These are phyloP conservation scores for Geotrichum carabidarum DNA, from an alignment of 1,139 yeast species.

Conservation along the genomic window DNA sequence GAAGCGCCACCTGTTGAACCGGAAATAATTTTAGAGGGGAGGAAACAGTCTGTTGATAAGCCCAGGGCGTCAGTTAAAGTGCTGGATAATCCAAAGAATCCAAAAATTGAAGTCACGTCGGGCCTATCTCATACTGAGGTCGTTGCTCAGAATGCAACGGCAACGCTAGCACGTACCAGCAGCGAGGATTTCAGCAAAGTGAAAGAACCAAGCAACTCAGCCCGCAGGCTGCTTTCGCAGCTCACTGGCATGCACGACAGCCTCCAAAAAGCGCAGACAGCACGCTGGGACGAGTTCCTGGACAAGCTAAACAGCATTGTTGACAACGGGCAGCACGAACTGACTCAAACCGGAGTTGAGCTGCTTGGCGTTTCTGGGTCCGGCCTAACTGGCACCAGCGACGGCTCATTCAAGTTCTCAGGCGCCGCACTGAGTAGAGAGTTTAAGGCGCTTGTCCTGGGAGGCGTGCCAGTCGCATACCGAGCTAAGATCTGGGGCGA, in stretches of 20 bases:
- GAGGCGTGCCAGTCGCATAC: constrained; percentile 48
- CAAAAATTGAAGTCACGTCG: constrained; percentile 6
- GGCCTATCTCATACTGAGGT: constrained; percentile 10
- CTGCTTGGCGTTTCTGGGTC: constrained; percentile 43
- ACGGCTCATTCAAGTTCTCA: constrained; percentile 4
- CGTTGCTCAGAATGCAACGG: constrained; percentile 13
- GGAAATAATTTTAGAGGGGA: neutral
- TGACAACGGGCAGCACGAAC: constrained; percentile 17
- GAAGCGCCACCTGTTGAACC: neutral
- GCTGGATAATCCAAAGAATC: neutral
- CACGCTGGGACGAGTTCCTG: constrained; percentile 38
- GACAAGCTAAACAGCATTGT: constrained; percentile 26
- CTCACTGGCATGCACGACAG: constrained; percentile 35
- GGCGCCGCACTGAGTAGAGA: constrained; percentile 31
- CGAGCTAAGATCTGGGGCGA: constrained; percentile 52
- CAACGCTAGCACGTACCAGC: neutral
- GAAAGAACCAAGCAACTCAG: constrained; percentile 22
- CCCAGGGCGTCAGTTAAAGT: constrained; percentile 2
- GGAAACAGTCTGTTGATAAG: neutral
- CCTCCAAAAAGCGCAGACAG: constrained; percentile 32
- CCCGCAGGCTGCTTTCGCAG: constrained; percentile 35
- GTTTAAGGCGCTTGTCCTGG: constrained; percentile 40
- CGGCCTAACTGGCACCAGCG: constrained; percentile 23
- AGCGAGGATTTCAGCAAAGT: neutral
- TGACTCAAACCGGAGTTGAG: constrained; percentile 33